phyloP scores from a whole-genome alignment of 2,329 filamentous ascomycete species.

The Fusarium acutatum region DNA sequence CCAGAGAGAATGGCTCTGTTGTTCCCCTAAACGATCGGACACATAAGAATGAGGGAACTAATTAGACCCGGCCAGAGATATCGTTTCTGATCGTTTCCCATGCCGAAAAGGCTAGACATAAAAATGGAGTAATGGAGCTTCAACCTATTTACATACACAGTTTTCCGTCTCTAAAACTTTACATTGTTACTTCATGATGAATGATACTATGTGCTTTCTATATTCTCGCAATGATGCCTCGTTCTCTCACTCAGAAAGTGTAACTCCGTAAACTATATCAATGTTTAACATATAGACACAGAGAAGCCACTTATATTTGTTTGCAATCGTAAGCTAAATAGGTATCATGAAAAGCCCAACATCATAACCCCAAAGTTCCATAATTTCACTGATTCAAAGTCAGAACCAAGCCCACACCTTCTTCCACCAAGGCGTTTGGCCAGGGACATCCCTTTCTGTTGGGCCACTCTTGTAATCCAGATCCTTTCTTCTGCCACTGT shows the following conservation, averaged over 20 bases:
- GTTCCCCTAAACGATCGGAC: neutral
- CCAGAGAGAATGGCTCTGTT: neutral
- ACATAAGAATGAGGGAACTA: neutral
- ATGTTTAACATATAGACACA: neutral
- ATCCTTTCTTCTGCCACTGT: slow-evolving; percentile 63
- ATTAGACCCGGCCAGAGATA: neutral
- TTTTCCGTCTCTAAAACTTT: neutral
- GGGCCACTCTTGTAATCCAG: slow-evolving; percentile 54
- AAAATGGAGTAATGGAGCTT: neutral
- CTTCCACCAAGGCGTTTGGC: slow-evolving; percentile 53
- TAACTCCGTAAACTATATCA: neutral
- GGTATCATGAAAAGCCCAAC: neutral
- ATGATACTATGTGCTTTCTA: neutral
- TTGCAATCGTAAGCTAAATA: neutral
- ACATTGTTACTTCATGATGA: neutral
- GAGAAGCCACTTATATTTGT: neutral
- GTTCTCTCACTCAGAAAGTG: neutral
- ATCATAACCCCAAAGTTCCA: neutral
- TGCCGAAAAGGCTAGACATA: neutral
- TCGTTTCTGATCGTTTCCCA: neutral
- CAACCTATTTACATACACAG: neutral
- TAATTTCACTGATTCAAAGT: neutral
- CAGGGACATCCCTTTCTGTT: slow-evolving; percentile 45
- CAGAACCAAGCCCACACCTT: slow-evolving; percentile 54
- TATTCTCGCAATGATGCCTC: neutral